Conservation (phyloP, 1,139 yeast genomes). For the Hansenula sp. region DNA sequence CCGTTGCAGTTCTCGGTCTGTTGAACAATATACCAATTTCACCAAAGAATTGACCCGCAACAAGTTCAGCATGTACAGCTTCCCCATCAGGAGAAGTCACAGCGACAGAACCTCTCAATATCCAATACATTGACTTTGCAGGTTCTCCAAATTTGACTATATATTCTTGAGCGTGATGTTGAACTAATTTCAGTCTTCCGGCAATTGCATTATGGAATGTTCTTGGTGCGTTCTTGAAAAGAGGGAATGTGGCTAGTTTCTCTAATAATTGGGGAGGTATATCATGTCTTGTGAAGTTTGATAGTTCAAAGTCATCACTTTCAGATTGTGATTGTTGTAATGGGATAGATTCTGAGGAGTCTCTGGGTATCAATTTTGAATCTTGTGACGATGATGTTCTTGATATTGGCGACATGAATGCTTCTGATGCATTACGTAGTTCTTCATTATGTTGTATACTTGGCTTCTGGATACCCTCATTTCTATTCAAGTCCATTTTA, state of each 20-base stretch:
- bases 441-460: background rate
- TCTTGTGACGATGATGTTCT: background rate
- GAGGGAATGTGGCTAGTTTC: conserved; percentile 51
- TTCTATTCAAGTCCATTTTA: background rate
- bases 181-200: conserved; percentile 51
- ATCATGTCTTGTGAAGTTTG: conserved; percentile 7
- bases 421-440: background rate
- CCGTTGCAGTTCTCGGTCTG: conserved; percentile 76
- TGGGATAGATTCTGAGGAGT: background rate
- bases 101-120: conserved; percentile 66
- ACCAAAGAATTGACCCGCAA: conserved; percentile 70
- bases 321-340: conserved; percentile 1
- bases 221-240: conserved; percentile 62
- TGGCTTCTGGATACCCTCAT: background rate
- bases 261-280: conserved; percentile 52
- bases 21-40: conserved; percentile 75
- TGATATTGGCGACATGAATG: background rate
- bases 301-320: conserved; percentile 8
- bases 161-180: conserved; percentile 62
- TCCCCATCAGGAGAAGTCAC: conserved; percentile 77
- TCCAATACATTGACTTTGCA: conserved; percentile 79
- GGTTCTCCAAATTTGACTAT: conserved; percentile 69
- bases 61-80: conserved; percentile 63
- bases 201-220: conserved; percentile 59
- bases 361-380: background rate